These are phyloP conservation scores for Closterium sp. DNA, from an alignment of 139 green algal genomes.

Conservation along the genomic window DNA sequence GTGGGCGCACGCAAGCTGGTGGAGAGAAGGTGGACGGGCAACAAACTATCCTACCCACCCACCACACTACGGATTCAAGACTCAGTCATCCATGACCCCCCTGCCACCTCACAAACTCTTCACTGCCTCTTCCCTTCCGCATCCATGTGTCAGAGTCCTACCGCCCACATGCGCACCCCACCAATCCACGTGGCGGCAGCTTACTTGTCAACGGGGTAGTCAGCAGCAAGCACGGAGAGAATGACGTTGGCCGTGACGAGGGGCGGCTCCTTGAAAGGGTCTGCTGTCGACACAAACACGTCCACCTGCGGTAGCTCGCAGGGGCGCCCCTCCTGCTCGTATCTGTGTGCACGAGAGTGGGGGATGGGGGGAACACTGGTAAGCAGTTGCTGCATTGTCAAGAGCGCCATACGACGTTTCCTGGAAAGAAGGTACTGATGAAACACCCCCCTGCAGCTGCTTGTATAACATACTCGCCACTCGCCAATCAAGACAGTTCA, in stretches of 20 bases:
- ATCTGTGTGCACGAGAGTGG: neutral
- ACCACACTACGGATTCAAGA: too few species aligned
- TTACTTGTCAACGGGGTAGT: slow-evolving; percentile 45
- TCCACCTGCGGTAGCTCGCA: slow-evolving; percentile 37
- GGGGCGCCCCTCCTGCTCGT: slow-evolving; percentile 12
- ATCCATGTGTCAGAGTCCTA: neutral
- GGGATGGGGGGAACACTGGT: neutral
- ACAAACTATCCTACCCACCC: too few species aligned
- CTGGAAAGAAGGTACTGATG: too few species aligned
- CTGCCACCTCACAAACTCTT: neutral
- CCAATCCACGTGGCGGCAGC: neutral
- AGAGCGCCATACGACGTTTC: too few species aligned
- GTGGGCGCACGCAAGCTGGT: too few species aligned
- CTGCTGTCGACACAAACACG: slow-evolving; percentile 44
- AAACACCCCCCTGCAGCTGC: too few species aligned
- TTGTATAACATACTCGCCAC: too few species aligned
- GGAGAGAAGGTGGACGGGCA: too few species aligned
- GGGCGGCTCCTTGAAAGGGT: slow-evolving; percentile 45
- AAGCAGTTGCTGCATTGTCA: too few species aligned
- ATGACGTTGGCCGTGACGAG: slow-evolving; percentile 45
- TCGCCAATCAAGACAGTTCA: too few species aligned
- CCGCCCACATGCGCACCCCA: neutral
- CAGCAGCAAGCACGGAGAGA: slow-evolving; percentile 29
- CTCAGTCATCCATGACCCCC: too few species aligned
- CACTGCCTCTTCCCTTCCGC: neutral